A percentile compares a stretch with the other conserved stretches of the same genome.
Conservation (phyloP, 495 filamentous ascomycete species). For the Penicillium malachiteum region DNA sequence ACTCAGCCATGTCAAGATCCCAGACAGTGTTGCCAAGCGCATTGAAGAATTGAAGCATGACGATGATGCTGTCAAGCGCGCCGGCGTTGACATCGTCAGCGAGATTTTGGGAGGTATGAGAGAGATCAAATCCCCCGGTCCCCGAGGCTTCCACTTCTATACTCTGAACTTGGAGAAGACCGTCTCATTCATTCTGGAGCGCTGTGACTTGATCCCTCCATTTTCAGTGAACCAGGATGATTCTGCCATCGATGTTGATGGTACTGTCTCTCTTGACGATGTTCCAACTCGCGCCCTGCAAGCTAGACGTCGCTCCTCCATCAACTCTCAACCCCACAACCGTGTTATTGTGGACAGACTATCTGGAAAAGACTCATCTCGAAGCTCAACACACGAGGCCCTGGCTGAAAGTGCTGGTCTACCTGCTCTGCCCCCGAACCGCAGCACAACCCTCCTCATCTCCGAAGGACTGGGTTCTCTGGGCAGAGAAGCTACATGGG, state of each 20-base stretch:
- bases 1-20: conserved; percentile 83
- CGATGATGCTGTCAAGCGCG: conserved; percentile 80
- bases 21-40: conserved; percentile 62
- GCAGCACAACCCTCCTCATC: conserved; percentile 83
- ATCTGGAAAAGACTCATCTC: conserved; percentile 35
- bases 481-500: conserved; percentile 95
- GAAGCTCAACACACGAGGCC: conserved; percentile 56
- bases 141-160: conserved; percentile 92
- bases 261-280: conserved; percentile 38
- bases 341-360: conserved; percentile 71
- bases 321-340: conserved; percentile 67
- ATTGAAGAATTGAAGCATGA: conserved; percentile 82
- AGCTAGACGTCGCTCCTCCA: conserved; percentile 49
- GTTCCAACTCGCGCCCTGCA: conserved; percentile 26
- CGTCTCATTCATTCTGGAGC: conserved; percentile 87
- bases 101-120: conserved; percentile 56
- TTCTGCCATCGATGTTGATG: conserved; percentile 42
- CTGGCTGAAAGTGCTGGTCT: conserved; percentile 43
- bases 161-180: conserved; percentile 96
- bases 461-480: conserved; percentile 89
- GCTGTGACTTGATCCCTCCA: conserved; percentile 74
- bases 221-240: conserved; percentile 35
- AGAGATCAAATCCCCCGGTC: conserved; percentile 54
- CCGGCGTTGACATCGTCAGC: conserved; percentile 52
- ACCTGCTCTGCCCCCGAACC: conserved; percentile 45